Evolutionary conservation across 331 rosid genomes (phyloP).

Genomic region (Quercus lobata): DNA sequence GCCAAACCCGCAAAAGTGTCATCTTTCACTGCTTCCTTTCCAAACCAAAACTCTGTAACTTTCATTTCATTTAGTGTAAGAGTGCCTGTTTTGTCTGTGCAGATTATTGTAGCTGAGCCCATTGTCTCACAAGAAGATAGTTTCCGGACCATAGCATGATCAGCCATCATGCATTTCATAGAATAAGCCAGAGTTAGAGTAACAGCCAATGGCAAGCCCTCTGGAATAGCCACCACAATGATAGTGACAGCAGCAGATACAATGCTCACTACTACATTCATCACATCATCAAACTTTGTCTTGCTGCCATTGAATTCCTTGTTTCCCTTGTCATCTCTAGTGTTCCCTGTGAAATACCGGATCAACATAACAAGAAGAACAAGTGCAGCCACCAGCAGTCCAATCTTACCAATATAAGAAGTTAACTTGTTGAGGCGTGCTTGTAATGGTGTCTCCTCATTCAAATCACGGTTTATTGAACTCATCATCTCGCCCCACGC

Average conservation of each 20-base stretch:
- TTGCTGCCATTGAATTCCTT: conserved; percentile 29
- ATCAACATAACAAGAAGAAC: conserved; percentile 29
- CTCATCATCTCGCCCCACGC: conserved; percentile 47
- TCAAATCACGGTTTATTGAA: conserved; percentile 14
- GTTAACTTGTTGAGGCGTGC: conserved; percentile 37
- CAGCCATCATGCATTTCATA: conserved; percentile 35
- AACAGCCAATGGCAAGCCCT: conserved; percentile 38
- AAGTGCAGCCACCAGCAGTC: conserved; percentile 21
- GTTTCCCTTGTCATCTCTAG: conserved; percentile 19
- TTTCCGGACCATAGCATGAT: conserved; percentile 37
- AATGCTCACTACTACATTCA: conserved; percentile 20
- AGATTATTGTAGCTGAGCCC: conserved; percentile 44
- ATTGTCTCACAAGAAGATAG: conserved; percentile 47
- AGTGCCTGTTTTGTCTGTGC: conserved; percentile 51
- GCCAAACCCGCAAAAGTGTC: background rate
- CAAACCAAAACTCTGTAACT: conserved; percentile 36
- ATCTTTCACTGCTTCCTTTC: conserved; percentile 1
- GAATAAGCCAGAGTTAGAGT: conserved; percentile 35
- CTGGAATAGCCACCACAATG: conserved; percentile 43
- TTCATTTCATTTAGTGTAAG: conserved; percentile 41
- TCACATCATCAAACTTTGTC: conserved; percentile 13
- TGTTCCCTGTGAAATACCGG: conserved; percentile 38
- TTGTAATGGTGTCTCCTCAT: conserved; percentile 36
- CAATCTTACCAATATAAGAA: conserved; percentile 28
- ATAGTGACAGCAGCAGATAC: conserved; percentile 33